Evolutionary conservation across 2,329 filamentous ascomycete species (phyloP), one percentile per base, ranked within the genome.

Genomic region (Parasarocladium wereldwijsianum): DNA sequence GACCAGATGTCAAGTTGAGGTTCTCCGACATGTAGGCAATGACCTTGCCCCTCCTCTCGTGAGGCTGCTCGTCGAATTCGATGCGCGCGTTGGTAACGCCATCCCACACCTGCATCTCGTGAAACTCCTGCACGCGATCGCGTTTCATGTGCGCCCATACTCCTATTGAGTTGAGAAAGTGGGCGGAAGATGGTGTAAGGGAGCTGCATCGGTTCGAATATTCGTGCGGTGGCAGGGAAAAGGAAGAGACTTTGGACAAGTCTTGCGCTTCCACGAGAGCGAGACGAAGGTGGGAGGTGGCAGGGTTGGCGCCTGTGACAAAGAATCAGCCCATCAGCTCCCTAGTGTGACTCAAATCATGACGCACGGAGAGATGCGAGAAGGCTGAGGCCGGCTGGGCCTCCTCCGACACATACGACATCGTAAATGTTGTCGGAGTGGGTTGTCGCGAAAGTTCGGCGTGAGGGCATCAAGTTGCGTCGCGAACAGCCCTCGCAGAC

Each of bases 1-100:
- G 63, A 1, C 74, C 84, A 1, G 76, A 76, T 3, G 83, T 85
- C 19, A 94, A 64, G 50, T 98, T 96, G 18, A 78, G 54, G 51
- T 96, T 98, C 62, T 98, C 92, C 24, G 76, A 82, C 87, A 98
- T 98, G 50, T 90, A 93, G 8, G 90, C 90, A 40, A 98, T 84
- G 2, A 74, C 80, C 36, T 62, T 68, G 46, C 59, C 57, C 37
- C 24, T 40, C 43, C 63, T 59, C 21, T 58, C 49, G 24, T 47
- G 50, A 5, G 57, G 57, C 14, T 54, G 54, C 77, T 76, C 81
- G 55, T 90, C 81, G 52, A 98, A 98, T 41, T 83, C 79, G 49
- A 98, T 90, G 42, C 76, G 72, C 20, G 85, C 82, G 35, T 75
- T 85, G 23, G 80, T 82, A 33, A 93, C 72, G 37, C 87, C 92